phyloP scores from a whole-genome alignment of 2,329 filamentous ascomycete species.

The Tolypocladium capitatum region DNA sequence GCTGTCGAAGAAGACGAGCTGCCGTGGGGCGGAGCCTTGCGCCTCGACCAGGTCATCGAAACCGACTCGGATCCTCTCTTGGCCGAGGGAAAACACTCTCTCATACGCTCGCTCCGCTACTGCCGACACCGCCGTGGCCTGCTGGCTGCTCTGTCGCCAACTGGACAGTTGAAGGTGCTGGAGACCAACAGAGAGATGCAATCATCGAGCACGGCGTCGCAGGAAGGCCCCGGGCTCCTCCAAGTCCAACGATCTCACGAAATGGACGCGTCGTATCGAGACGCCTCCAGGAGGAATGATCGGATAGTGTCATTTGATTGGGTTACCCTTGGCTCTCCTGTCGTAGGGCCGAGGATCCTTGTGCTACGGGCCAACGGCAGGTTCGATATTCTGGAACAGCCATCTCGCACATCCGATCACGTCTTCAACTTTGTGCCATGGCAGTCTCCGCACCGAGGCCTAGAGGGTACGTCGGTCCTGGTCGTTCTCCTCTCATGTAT shows the following conservation, averaged over 20 bases:
- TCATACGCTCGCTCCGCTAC: slow-evolving; percentile 50
- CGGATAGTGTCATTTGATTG: slow-evolving; percentile 57
- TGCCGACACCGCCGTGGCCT: slow-evolving; percentile 49
- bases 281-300: slow-evolving; percentile 38
- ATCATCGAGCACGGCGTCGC: slow-evolving; percentile 20
- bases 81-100: slow-evolving; percentile 42
- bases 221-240: slow-evolving; percentile 44
- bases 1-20: slow-evolving; percentile 48
- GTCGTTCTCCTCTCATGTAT: background rate
- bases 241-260: slow-evolving; percentile 47
- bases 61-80: slow-evolving; percentile 36
- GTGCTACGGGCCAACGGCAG: slow-evolving; percentile 46
- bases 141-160: slow-evolving; percentile 47
- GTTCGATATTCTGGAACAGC: slow-evolving; percentile 50
- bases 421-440: slow-evolving; percentile 48
- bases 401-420: slow-evolving; percentile 43
- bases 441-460: slow-evolving; percentile 43
- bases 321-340: slow-evolving; percentile 44
- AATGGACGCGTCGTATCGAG: slow-evolving; percentile 45
- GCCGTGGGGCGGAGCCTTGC: slow-evolving; percentile 49
- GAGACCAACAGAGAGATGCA: slow-evolving; percentile 43
- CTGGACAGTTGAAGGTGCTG: slow-evolving; percentile 49
- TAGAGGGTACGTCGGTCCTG: slow-evolving; percentile 30
- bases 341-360: slow-evolving; percentile 42
- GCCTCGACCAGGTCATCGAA: slow-evolving; percentile 43